A percentile compares a stretch with the other conserved stretches of the same genome.
Conservation (phyloP, 805 yeast species). For the Myxozyma sirexii region DNA sequence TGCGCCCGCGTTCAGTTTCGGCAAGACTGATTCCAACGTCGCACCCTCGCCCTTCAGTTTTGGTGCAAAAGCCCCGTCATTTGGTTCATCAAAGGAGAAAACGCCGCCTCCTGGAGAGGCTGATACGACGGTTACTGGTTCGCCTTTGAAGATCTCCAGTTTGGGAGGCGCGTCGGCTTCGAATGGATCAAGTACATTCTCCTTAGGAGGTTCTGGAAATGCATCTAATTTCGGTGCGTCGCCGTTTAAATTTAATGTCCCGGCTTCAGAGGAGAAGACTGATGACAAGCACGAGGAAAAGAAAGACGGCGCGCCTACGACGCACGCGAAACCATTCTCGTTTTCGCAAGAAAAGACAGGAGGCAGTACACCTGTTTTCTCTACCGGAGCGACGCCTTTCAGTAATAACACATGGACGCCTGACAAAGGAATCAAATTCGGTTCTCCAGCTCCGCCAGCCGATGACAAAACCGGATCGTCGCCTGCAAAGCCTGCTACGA, state of each 20-base stretch:
- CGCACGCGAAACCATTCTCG: conserved; percentile 19
- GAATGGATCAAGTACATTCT: conserved; percentile 7
- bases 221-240: conserved; percentile 1
- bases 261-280: conserved; percentile 7
- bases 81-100: not conserved
- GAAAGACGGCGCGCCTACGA: not conserved
- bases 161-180: conserved; percentile 10
- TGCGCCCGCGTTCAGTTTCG: not conserved
- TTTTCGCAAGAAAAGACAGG: conserved; percentile 14
- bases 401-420: conserved; percentile 41
- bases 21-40: not conserved
- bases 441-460: conserved; percentile 15
- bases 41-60: not conserved
- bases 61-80: not conserved
- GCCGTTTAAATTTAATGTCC: conserved; percentile 28
- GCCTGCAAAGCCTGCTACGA: conserved; percentile 12
- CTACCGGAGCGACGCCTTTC: conserved; percentile 3
- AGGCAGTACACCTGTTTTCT: conserved; percentile 23
- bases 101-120: conserved; percentile 18
- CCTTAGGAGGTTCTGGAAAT: not conserved
- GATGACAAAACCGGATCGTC: not conserved
- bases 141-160: conserved; percentile 25
- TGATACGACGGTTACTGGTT: conserved; percentile 4
- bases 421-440: conserved; percentile 42
- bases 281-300: not conserved